Conservation (phyloP, 805 yeast species). For the Ogataea methanolica region DNA sequence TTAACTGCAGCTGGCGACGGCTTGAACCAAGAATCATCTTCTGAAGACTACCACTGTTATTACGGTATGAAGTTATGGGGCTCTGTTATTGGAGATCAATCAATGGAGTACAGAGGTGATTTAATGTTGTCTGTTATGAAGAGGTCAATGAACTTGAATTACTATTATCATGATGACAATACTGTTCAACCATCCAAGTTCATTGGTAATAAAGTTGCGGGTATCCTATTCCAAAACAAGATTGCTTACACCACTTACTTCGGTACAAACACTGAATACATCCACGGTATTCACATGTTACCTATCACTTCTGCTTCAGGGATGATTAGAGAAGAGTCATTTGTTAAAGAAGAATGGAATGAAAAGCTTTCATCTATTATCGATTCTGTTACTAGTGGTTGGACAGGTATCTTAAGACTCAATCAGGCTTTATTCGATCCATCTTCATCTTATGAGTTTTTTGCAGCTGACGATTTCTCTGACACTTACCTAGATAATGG, state of each 20-base stretch:
- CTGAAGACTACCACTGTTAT: slow-evolving; percentile 70
- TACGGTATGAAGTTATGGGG: slow-evolving; percentile 69
- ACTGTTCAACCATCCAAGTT: slow-evolving; percentile 51
- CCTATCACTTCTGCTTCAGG: slow-evolving; percentile 70
- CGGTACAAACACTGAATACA: slow-evolving; percentile 67
- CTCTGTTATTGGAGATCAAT: slow-evolving; percentile 44
- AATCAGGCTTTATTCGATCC: slow-evolving; percentile 78
- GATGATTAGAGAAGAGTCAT: slow-evolving; percentile 47
- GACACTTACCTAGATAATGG: slow-evolving; percentile 64
- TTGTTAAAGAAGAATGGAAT: slow-evolving; percentile 63
- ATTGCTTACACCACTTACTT: slow-evolving; percentile 71
- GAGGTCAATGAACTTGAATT: slow-evolving; percentile 50
- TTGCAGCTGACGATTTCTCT: slow-evolving; percentile 36
- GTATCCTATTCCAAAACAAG: slow-evolving; percentile 70
- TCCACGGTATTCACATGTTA: slow-evolving; percentile 75
- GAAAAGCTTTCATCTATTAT: slow-evolving; percentile 42
- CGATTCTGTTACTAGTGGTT: slow-evolving; percentile 53
- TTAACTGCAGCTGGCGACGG: slow-evolving; percentile 69
- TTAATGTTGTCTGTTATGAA: slow-evolving; percentile 58
- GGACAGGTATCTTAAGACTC: slow-evolving; percentile 69
- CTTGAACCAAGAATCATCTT: slow-evolving; percentile 68
- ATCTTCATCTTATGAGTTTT: slow-evolving; percentile 53
- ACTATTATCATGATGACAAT: slow-evolving; percentile 51
- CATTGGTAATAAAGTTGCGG: slow-evolving; percentile 63
- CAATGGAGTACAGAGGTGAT: slow-evolving; percentile 50